Base-by-base conservation (phyloP, 805 yeast genomes). In the Allodekkera sacchari region DNA sequence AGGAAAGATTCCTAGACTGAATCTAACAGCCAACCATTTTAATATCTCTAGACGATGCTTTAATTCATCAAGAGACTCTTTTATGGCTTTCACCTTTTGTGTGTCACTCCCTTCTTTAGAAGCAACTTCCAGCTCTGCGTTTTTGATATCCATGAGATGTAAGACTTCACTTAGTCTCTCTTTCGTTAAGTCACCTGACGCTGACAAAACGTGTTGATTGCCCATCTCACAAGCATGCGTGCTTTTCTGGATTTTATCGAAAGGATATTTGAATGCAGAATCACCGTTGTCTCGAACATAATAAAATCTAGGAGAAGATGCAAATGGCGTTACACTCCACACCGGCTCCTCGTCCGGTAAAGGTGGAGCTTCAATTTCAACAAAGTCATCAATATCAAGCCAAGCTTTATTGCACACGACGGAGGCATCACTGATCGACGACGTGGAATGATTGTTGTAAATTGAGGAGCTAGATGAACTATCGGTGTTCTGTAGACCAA, bases 341-440 rank as follows among this genome's bases (percentile, higher is more conserved):
- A 9, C 44, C 26, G 36, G 77, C 8, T 40, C 48, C 22, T 60
- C 43, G 31, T 42, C 61, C 37, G 48, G 59, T 5, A 59, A 51
- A 1, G 61, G 42, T 5, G 70, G 65, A 30, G 65, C 58, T 37
- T 80, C 83, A 26, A 85, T 48, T 43, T 87, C 96, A 8, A 71
- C 59, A 43, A 71, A 87, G 50, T 87, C 96, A 35, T 81, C 80
- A 15, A 63, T 55, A 46, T 85, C 94, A 29, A 73, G 62, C 96
- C 96, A 87, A 3, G 34, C 37, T 17, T 37, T 27, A 25, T 44
- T 49, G 21, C 35, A 28, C 4, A 27, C 19, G 3, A 41, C 47
- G 24, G 23, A 31, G 18, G 18, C 28, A 3, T 38, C 47, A 15
- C 27, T 31, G 4, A 28, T 18, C 4, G 43, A 36, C 1, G 51